Conservation (phyloP, 2,329 filamentous ascomycete genomes). For the Alternaria hordeiaustralica region DNA sequence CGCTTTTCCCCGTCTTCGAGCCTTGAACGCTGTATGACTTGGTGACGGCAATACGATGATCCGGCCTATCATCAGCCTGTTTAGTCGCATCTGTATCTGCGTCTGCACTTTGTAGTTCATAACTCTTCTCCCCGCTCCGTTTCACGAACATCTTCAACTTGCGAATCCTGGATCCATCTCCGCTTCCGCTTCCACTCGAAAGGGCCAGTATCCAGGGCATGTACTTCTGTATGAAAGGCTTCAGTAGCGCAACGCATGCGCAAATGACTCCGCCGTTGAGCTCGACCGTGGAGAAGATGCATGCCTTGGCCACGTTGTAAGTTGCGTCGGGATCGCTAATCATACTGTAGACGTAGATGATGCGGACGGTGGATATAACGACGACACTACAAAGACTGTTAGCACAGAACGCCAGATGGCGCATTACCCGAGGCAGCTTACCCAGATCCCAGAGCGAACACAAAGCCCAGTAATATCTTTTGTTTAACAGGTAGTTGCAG, state of each 20-base stretch:
- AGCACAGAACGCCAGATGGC: not conserved
- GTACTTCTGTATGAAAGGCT: slow-evolving; percentile 22
- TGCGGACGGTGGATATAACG: slow-evolving; percentile 25
- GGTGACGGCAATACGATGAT: slow-evolving; percentile 15
- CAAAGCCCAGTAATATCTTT: slow-evolving; percentile 35
- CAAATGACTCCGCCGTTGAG: slow-evolving; percentile 29
- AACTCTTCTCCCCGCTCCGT: slow-evolving; percentile 7
- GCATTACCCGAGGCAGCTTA: not conserved
- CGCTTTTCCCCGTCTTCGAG: slow-evolving; percentile 1
- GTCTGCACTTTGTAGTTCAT: slow-evolving; percentile 7
- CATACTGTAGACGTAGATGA: slow-evolving; percentile 26
- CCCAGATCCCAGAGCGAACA: slow-evolving; percentile 39
- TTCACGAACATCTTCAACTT: slow-evolving; percentile 12
- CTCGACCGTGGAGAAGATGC: slow-evolving; percentile 25
- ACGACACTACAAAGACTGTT: slow-evolving; percentile 13
- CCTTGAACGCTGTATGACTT: slow-evolving; percentile 13
- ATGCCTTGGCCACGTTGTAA: slow-evolving; percentile 25
- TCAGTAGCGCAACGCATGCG: slow-evolving; percentile 21
- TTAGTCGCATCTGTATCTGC: not conserved
- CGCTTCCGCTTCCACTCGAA: slow-evolving; percentile 11
- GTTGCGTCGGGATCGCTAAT: slow-evolving; percentile 24
- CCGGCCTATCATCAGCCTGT: not conserved
- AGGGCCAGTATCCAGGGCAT: slow-evolving; percentile 18
- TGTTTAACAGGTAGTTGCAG: slow-evolving; percentile 36
- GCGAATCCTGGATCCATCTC: slow-evolving; percentile 7